phyloP scores from a whole-genome alignment of 495 filamentous ascomycete genomes.

The Penicillium tannophilum region DNA sequence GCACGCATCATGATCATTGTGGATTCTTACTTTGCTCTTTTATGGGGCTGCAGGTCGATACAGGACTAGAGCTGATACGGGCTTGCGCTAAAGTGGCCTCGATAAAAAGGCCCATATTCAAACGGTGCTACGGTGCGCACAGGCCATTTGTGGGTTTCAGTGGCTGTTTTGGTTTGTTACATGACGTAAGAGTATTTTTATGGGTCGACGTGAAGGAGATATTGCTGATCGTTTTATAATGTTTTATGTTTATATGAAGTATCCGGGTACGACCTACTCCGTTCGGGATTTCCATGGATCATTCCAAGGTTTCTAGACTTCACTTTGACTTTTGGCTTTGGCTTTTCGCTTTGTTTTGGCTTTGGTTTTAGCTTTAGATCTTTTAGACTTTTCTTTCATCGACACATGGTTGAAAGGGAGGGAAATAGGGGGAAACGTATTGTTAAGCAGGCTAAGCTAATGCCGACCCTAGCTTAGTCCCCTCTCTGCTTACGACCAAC shows the following conservation, averaged over 20 bases:
- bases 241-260: background rate
- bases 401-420: conserved; percentile 1
- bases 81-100: conserved; percentile 8
- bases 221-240: background rate
- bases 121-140: conserved; percentile 12
- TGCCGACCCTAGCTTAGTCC: conserved; percentile 7
- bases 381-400: conserved; percentile 8
- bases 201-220: conserved; percentile 5
- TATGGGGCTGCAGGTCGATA: background rate
- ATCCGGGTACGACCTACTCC: background rate
- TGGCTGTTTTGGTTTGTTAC: background rate
- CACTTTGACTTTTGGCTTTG: background rate
- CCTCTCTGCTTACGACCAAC: background rate
- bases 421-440: background rate
- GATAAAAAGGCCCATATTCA: conserved; percentile 14
- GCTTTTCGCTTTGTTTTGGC: background rate
- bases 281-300: background rate
- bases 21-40: background rate
- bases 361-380: background rate
- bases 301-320: background rate
- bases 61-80: conserved; percentile 1
- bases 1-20: background rate
- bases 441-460: background rate
- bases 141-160: conserved; percentile 3
- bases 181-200: conserved; percentile 13